Evolutionary conservation across 1,284 basidiomycete species (phyloP), one percentile per base, ranked within the genome.

Genomic region (Ganoderma meredithae): DNA sequence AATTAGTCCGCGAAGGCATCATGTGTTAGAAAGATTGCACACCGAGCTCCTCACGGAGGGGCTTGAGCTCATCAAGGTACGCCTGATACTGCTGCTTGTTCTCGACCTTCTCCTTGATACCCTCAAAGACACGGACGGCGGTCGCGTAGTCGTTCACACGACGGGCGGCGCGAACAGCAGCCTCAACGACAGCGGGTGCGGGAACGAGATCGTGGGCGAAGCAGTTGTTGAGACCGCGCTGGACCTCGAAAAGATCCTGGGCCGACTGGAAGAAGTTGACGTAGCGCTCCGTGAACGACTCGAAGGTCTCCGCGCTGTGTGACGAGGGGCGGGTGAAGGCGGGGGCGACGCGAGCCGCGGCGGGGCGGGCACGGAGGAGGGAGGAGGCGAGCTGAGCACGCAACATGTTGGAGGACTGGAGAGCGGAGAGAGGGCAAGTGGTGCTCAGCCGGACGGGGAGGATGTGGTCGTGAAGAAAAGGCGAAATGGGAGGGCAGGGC

Each of bases 201-300:
- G 97, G 97, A 33, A 99, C 98, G 72, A 99, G 89, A 82, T 99
- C 97, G 83, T 99, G 97, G 1, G 97, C 95, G 80, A 99, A 99
- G 84, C 96, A 98, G 88, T 99, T 99, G 89, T 99, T 99, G 75
- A 99, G 87, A 60, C 97, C 97, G 70, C 97, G 94, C 83, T 98
- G 96, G 73, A 97, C 92, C 85, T 99, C 97, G 80, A 99, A 99
- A 71, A 98, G 89, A 85, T 99, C 97, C 79, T 96, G 90, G 63
- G 96, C 96, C 64, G 90, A 88, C 78, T 93, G 85, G 86, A 99
- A 99, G 85, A 99, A 99, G 74, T 88, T 86, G 79, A 95, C 91
- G 84, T 98, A 99, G 79, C 97, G 95, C 71, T 92, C 87, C 79
- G 94, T 96, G 87, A 99, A 98, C 65, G 91, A 88, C 80, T 98